Percentiles rank a stretch among this genome's conserved stretches.
These are phyloP conservation scores for Tetrapisispora fleetii DNA, from an alignment of 805 yeast genomes.

Conservation along the genomic window DNA sequence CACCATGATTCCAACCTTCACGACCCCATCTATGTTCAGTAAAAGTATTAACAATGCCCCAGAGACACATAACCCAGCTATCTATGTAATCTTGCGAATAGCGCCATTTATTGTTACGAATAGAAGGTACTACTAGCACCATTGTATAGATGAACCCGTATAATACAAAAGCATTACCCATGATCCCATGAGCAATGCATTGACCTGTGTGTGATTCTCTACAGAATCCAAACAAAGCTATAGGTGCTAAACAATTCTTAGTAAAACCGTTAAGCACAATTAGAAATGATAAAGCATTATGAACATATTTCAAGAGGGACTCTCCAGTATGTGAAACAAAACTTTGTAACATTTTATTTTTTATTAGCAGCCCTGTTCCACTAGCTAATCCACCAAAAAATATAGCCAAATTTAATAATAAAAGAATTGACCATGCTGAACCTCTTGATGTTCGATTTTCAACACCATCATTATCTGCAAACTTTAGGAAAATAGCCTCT, in stretches of 20 bases:
- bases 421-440: slow-evolving; percentile 50
- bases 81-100: slow-evolving; percentile 82
- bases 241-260: slow-evolving; percentile 68
- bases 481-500: slow-evolving; percentile 49
- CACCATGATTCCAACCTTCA: slow-evolving; percentile 86
- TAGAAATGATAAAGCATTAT: slow-evolving; percentile 40
- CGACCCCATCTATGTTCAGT: slow-evolving; percentile 94
- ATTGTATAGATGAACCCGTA: slow-evolving; percentile 66
- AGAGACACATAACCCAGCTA: slow-evolving; percentile 63
- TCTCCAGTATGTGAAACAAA: slow-evolving; percentile 33
- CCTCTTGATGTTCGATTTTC: slow-evolving; percentile 63
- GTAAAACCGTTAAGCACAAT: slow-evolving; percentile 62
- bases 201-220: slow-evolving; percentile 79
- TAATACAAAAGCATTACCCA: slow-evolving; percentile 81
- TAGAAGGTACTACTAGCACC: slow-evolving; percentile 67
- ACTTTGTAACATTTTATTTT: slow-evolving; percentile 27
- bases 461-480: slow-evolving; percentile 55
- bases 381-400: slow-evolving; percentile 46
- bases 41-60: slow-evolving; percentile 93
- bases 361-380: slow-evolving; percentile 39
- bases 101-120: slow-evolving; percentile 39
- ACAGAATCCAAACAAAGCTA: slow-evolving; percentile 82
- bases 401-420: slow-evolving; percentile 36
- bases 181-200: slow-evolving; percentile 92
- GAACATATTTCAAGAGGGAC: slow-evolving; percentile 25